These are phyloP conservation scores for Zygnema cylindricum DNA, from an alignment of 139 green algal genomes.

Conservation along the genomic window DNA sequence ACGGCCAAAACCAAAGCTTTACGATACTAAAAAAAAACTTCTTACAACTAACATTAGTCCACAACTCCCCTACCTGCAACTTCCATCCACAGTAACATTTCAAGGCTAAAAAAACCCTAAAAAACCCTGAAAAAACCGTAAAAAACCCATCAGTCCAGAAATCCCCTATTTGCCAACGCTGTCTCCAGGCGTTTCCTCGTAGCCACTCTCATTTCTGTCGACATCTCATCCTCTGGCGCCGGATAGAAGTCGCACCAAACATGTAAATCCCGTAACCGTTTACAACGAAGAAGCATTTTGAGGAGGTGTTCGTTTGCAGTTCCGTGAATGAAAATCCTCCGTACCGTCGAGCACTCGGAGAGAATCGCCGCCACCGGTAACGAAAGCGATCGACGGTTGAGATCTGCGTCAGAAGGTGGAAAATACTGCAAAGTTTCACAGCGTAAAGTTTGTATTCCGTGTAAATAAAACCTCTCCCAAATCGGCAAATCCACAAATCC, in stretches of 20 bases:
- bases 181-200: constrained; percentile 13
- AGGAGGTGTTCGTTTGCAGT: constrained; percentile 42
- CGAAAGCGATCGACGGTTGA: constrained; percentile 25
- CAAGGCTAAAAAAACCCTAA: too few species aligned
- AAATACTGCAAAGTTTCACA: constrained; percentile 28
- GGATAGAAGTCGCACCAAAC: constrained; percentile 25
- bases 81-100: too few species aligned
- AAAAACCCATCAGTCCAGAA: constrained; percentile 17
- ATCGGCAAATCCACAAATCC: constrained; percentile 34
- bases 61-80: too few species aligned
- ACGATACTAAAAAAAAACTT: too few species aligned
- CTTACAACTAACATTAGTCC: too few species aligned
- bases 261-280: constrained; percentile 27
- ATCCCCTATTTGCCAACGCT: background rate
- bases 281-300: constrained; percentile 1
- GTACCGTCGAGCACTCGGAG: background rate
- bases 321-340: constrained; percentile 23
- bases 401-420: constrained; percentile 31
- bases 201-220: background rate
- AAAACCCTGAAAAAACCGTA: too few species aligned
- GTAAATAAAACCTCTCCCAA: constrained; percentile 49
- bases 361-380: constrained; percentile 30
- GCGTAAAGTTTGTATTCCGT: constrained; percentile 27
- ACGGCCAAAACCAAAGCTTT: too few species aligned
- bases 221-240: constrained; percentile 36